A percentile compares a stretch with the other conserved stretches of the same genome.
phyloP scores from a whole-genome alignment of 495 filamentous ascomycete species.

The Tuber indicum region DNA sequence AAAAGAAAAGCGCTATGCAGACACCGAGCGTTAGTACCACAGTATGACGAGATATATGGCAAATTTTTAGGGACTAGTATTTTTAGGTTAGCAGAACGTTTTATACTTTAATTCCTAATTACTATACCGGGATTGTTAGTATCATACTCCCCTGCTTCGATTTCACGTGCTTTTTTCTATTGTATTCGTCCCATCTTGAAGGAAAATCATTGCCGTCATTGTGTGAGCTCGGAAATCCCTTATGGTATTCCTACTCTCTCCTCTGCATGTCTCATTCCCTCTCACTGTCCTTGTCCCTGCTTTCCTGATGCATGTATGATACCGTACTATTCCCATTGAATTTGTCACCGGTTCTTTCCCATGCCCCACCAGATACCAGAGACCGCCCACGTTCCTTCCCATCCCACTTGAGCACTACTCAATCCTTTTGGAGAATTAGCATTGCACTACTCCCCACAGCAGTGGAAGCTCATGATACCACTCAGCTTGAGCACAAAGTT shows the following conservation, averaged over 20 bases:
- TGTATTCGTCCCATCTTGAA: neutral
- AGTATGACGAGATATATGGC: neutral
- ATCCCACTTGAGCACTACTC: neutral
- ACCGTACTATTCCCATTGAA: neutral
- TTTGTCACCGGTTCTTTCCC: neutral
- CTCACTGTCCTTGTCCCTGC: neutral
- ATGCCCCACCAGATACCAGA: neutral
- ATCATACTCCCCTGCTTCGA: neutral
- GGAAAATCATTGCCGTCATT: neutral
- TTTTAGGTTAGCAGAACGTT: neutral
- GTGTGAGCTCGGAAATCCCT: neutral
- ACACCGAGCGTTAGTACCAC: neutral
- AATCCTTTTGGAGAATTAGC: neutral
- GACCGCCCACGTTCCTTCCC: neutral
- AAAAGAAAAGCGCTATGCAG: neutral
- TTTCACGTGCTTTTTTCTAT: neutral
- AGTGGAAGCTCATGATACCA: neutral
- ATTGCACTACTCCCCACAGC: neutral
- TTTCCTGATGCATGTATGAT: neutral
- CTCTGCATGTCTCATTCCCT: neutral
- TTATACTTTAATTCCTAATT: neutral
- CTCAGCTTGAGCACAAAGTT: neutral
- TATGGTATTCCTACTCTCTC: neutral
- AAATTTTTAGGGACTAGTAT: neutral
- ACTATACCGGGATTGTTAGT: neutral